These are phyloP conservation scores for Aspergillus sp. DNA, from an alignment of 2,329 filamentous ascomycete species.

Conservation along the genomic window DNA sequence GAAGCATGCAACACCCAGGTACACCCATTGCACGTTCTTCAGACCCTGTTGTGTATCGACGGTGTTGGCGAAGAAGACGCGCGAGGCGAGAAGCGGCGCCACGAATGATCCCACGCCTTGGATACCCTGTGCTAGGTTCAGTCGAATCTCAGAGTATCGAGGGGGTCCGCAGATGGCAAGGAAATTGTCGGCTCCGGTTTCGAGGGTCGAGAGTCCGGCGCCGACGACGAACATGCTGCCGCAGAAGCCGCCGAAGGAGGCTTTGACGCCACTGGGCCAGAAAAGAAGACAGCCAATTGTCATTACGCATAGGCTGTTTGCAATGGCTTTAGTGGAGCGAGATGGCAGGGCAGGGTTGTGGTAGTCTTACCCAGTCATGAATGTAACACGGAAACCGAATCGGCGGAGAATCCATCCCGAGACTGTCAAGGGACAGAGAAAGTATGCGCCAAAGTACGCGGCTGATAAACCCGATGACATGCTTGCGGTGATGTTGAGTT, in stretches of 20 bases:
- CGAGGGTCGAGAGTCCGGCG: not conserved
- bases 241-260: constrained; percentile 3
- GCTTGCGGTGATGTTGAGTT: constrained; percentile 6
- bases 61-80: constrained; percentile 4
- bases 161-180: constrained; percentile 3
- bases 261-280: constrained; percentile 6
- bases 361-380: not conserved
- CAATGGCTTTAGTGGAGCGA: too few species aligned
- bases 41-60: constrained; percentile 4
- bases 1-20: constrained; percentile 2
- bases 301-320: not conserved
- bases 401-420: constrained; percentile 5
- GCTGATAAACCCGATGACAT: not conserved
- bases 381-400: not conserved
- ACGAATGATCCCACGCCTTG: constrained; percentile 2
- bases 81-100: not conserved
- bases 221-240: constrained; percentile 8
- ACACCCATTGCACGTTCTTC: constrained; percentile 12
- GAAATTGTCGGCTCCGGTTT: constrained; percentile 6
- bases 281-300: constrained; percentile 2
- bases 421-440: constrained; percentile 4
- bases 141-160: constrained; percentile 1
- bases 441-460: constrained; percentile 9
- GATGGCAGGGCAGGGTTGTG: not conserved
- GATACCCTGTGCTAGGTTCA: constrained; percentile 2